Base-by-base conservation (phyloP, 306 rosid genomes). In the Delonix regia region DNA sequence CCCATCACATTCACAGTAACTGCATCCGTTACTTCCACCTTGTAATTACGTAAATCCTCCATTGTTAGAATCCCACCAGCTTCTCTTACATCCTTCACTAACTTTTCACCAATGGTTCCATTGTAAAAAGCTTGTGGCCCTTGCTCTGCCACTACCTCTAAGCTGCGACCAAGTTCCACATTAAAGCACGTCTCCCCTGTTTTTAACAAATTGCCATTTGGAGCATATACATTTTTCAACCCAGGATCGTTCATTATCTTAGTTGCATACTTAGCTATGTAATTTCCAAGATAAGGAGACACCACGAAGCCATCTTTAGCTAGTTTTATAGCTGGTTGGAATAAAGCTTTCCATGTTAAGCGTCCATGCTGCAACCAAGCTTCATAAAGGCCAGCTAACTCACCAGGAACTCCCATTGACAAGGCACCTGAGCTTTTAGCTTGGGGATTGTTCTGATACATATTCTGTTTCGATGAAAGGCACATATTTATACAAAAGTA, bases 381-480 rank as follows among this genome's bases (percentile, higher is more conserved):
- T 83, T 87, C 89, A 75, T 92, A 87, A 55, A 95, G 92, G 30
- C 99, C 99, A 44, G 98, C 98, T 82, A 92, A 82, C 81, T 91
- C 98, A 60, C 98, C 97, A 47, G 99, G 99, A 80, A 95, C 89
- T 77, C 94, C 99, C 82, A 86, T 81, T 34, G 99, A 80, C 76
- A 92, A 78, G 53, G 94, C 87, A 69, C 98, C 99, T 9, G 9
- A 10, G 14, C 0, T 6, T 87, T 91, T 91, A 81, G 84, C 88
- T 21, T 57, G 6, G 13, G 89, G 80, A 80, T 89, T 83, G 77
- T 75, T 73, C 83, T 88, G 83, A 80, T 95, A 95, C 97, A 95
- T 95, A 57, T 92, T 79, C 97, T 94, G 92, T 78, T 77, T 38
- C 18, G 70, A 49, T 80, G 76, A 68, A 66, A 76, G 60, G 30